Evolutionary conservation across 2,329 filamentous ascomycete species (phyloP).

Genomic region (Cordyceps cicadae): DNA sequence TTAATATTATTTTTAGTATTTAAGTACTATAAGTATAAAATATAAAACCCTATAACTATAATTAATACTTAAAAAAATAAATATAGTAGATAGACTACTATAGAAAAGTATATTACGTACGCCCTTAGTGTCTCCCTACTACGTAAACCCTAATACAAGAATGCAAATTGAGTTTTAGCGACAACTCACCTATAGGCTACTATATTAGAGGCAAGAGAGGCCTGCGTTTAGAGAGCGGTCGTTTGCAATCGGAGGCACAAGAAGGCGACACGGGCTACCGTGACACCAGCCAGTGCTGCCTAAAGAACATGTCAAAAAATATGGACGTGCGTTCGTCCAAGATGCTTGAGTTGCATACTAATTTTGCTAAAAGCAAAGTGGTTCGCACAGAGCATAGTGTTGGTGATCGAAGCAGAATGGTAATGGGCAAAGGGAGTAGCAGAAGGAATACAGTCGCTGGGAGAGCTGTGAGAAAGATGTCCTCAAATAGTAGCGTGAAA

Average conservation of each 20-base stretch:
- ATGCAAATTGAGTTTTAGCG: too few relatives aligned
- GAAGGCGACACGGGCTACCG: neutral
- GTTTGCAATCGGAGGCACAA: neutral
- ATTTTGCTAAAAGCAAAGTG: neutral
- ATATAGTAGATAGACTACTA: too few relatives aligned
- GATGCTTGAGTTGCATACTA: neutral
- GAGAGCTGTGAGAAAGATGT: neutral
- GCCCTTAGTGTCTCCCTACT: too few relatives aligned
- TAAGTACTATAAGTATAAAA: too few relatives aligned
- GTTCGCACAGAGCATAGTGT: neutral
- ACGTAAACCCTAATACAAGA: too few relatives aligned
- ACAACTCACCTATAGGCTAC: too few relatives aligned
- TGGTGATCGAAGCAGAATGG: neutral
- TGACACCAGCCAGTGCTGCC: neutral
- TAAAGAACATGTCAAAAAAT: neutral
- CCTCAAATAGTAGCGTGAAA: neutral
- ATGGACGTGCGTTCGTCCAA: neutral
- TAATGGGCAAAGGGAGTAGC: neutral
- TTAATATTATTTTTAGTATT: too few relatives aligned
- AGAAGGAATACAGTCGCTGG: neutral
- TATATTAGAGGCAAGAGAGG: neutral
- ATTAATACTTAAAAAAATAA: too few relatives aligned
- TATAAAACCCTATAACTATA: too few relatives aligned
- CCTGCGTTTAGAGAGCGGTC: neutral
- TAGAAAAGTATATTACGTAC: too few relatives aligned